Conservation (phyloP, 352 stramenopile genomes). For the Globisporangium emineosum region DNA sequence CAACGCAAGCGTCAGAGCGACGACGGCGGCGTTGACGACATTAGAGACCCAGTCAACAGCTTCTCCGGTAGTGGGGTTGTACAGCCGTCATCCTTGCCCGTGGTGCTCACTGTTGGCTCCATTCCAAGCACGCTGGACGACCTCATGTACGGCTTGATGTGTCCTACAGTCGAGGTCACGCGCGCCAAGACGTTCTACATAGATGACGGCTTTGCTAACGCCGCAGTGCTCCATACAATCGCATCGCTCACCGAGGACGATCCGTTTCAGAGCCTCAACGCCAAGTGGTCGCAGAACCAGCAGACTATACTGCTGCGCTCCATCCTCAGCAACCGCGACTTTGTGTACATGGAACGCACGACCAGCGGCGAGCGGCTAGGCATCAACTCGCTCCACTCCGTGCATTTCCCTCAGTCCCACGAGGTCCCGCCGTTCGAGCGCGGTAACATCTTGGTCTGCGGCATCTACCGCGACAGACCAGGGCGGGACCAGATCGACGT, state of each 20-base stretch:
- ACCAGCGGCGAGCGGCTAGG: slow-evolving; percentile 32
- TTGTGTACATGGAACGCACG: slow-evolving; percentile 37
- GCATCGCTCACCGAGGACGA: slow-evolving; percentile 5
- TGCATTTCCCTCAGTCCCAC: slow-evolving; percentile 33
- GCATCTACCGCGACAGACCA: not conserved
- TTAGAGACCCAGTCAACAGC: not conserved
- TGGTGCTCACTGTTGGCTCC: slow-evolving; percentile 5
- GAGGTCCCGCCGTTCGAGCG: slow-evolving; percentile 22
- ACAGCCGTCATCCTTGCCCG: slow-evolving; percentile 4
- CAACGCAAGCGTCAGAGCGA: too few relatives aligned
- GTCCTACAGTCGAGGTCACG: slow-evolving; percentile 25
- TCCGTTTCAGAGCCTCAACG: slow-evolving; percentile 26
- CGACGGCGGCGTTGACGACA: too few relatives aligned
- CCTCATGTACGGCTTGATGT: slow-evolving; percentile 33
- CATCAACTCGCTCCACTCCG: slow-evolving; percentile 38
- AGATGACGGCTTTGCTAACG: slow-evolving; percentile 1
- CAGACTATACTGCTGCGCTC: not conserved
- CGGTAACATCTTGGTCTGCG: slow-evolving; percentile 12
- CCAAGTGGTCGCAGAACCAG: slow-evolving; percentile 30
- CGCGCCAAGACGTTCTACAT: slow-evolving; percentile 15
- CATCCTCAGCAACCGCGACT: slow-evolving; percentile 36
- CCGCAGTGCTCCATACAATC: slow-evolving; percentile 1
- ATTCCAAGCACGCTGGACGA: slow-evolving; percentile 14
- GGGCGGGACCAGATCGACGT: not conserved
- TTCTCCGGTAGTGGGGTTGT: not conserved